A percentile compares a stretch with the other conserved stretches of the same genome.
phyloP scores from a whole-genome alignment of 116 monocot species.

The Iris pallida region DNA sequence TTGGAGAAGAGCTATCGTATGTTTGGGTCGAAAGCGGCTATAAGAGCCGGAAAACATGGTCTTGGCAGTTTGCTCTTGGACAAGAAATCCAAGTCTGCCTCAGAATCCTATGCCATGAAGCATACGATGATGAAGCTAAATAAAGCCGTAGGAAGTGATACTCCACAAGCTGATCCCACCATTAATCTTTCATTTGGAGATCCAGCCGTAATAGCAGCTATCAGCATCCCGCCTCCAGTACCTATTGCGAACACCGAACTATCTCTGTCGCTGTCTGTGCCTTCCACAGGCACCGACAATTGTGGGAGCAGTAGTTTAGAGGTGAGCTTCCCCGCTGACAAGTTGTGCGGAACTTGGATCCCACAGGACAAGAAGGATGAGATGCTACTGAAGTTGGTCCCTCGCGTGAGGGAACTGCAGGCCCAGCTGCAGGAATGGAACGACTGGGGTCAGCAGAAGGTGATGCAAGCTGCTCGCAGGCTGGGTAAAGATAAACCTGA shows the following conservation, averaged over 20 bases:
- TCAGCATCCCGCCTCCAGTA: constrained; percentile 15
- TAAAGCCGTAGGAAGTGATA: constrained; percentile 17
- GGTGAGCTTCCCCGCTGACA: constrained; percentile 15
- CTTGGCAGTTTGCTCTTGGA: constrained; percentile 9
- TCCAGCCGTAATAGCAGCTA: constrained; percentile 9
- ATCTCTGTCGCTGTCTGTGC: constrained; percentile 42
- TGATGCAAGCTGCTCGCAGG: constrained; percentile 83
- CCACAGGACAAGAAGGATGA: constrained; percentile 66
- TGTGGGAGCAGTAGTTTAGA: not conserved
- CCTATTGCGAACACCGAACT: constrained; percentile 63
- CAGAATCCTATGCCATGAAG: constrained; percentile 12
- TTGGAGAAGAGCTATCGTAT: constrained; percentile 6
- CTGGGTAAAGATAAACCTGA: constrained; percentile 76
- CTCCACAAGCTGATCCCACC: constrained; percentile 13
- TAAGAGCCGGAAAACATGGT: constrained; percentile 10
- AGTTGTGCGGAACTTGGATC: constrained; percentile 21
- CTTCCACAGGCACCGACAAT: constrained; percentile 25
- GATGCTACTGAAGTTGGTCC: constrained; percentile 47
- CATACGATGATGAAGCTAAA: constrained; percentile 10
- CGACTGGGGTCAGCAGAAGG: constrained; percentile 92
- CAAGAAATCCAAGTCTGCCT: not conserved
- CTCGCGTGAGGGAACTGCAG: constrained; percentile 50
- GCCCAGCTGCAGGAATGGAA: constrained; percentile 72
- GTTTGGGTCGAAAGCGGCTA: constrained; percentile 8
- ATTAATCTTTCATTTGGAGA: constrained; percentile 30